Evolutionary conservation across 345 rosid genomes (phyloP).

Genomic region (Rhodomyrtus tomentosa): DNA sequence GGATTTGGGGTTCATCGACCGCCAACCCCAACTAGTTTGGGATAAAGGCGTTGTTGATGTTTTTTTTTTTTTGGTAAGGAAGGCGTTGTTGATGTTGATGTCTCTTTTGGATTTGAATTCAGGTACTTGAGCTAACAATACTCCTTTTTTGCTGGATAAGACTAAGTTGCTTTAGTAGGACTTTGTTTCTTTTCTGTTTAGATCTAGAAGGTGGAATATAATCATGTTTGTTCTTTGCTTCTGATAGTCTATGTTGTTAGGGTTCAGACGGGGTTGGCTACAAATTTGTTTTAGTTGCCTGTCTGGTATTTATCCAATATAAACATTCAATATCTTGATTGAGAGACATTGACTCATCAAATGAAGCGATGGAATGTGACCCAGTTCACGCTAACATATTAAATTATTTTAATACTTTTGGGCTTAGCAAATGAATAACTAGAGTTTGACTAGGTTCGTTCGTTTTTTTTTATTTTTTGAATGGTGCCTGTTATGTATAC

Average conservation of each 20-base stretch:
- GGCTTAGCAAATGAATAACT: background rate
- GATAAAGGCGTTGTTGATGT: no score
- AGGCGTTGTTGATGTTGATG: no score
- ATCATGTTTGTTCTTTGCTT: background rate
- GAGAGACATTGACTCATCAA: background rate
- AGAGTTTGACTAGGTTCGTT: background rate
- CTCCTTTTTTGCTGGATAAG: background rate
- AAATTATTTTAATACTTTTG: background rate
- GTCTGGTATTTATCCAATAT: background rate
- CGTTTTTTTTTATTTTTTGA: background rate
- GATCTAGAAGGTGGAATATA: background rate
- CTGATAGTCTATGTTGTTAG: background rate
- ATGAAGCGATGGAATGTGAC: background rate
- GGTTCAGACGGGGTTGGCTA: background rate
- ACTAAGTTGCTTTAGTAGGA: background rate
- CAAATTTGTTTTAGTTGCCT: background rate
- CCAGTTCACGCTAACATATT: background rate
- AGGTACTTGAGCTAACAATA: background rate
- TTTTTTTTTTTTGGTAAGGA: no score
- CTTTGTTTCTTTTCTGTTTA: background rate
- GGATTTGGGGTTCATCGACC: no score
- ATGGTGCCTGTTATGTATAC: background rate
- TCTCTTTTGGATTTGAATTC: background rate
- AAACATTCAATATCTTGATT: background rate
- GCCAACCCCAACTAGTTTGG: no score